Conservation (phyloP, 768 basidiomycete genomes). For the Tephrocybe sp. region DNA sequence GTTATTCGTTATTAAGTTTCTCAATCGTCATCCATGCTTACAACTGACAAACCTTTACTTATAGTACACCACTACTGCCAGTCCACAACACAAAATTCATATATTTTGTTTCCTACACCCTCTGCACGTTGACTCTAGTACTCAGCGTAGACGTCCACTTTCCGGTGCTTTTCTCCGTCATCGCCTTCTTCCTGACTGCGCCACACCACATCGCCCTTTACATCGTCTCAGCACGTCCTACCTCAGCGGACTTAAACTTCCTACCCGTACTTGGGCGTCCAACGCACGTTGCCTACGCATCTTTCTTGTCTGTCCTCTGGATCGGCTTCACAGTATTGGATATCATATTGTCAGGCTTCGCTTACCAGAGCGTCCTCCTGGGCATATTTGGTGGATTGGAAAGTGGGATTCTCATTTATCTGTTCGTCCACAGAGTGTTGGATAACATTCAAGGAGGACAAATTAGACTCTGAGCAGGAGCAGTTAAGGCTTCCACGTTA, state of each 20-base stretch:
- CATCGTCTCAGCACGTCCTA: constrained; percentile 1
- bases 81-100: neutral
- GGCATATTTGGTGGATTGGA: constrained; percentile 5
- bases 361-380: neutral
- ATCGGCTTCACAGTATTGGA: neutral
- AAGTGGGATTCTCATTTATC: neutral
- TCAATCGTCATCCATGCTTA: neutral
- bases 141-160: neutral
- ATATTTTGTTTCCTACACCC: constrained; percentile 2
- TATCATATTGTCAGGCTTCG: neutral
- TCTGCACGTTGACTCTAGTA: neutral
- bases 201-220: constrained; percentile 6
- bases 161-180: neutral
- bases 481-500: no score
- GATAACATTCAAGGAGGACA: constrained; percentile 10
- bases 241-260: neutral
- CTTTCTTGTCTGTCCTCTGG: constrained; percentile 3
- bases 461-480: constrained; percentile 15
- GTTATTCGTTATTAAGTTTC: neutral
- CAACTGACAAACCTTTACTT: neutral
- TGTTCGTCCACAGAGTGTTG: constrained; percentile 5
- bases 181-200: constrained; percentile 4
- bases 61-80: neutral
- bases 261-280: neutral
- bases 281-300: neutral